Conservation (phyloP, 345 rosid genomes). For the Camelina laxa region DNA sequence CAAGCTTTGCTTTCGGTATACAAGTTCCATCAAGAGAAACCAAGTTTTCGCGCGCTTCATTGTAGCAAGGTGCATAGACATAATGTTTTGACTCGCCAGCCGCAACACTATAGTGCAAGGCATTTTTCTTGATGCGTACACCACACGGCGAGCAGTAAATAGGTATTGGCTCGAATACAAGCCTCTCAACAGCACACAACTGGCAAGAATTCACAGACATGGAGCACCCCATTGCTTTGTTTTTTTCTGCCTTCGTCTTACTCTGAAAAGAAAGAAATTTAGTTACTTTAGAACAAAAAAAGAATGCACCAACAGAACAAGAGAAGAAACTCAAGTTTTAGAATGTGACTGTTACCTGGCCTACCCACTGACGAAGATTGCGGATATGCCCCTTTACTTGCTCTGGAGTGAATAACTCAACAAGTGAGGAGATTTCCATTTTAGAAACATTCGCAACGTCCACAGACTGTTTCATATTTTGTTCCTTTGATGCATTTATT, state of each 20-base stretch:
- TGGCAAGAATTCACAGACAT: slow-evolving; percentile 90
- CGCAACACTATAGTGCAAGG: slow-evolving; percentile 68
- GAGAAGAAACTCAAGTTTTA: neutral
- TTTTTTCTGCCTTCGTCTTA: slow-evolving; percentile 85
- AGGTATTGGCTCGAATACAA: slow-evolving; percentile 88
- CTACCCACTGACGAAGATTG: slow-evolving; percentile 93
- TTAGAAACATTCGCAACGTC: slow-evolving; percentile 50
- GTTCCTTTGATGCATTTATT: slow-evolving; percentile 55
- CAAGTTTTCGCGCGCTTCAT: slow-evolving; percentile 71
- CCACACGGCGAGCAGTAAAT: slow-evolving; percentile 89
- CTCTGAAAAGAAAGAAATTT: slow-evolving; percentile 51
- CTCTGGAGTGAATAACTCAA: slow-evolving; percentile 86
- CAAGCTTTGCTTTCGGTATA: slow-evolving; percentile 68
- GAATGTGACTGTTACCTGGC: slow-evolving; percentile 61
- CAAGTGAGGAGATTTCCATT: slow-evolving; percentile 73
- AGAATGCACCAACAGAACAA: no score
- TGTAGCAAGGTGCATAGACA: slow-evolving; percentile 84
- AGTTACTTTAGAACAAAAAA: no score
- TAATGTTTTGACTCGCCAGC: slow-evolving; percentile 78
- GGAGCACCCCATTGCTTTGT: slow-evolving; percentile 82
- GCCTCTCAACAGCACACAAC: slow-evolving; percentile 90
- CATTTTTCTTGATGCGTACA: slow-evolving; percentile 89
- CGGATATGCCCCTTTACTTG: slow-evolving; percentile 81
- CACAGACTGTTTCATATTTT: slow-evolving; percentile 48
- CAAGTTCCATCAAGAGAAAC: slow-evolving; percentile 63